Evolutionary conservation across 176 grass and related monocot genomes (phyloP), one percentile per base, ranked within the genome.

Genomic region (Musa schizocarpa): DNA sequence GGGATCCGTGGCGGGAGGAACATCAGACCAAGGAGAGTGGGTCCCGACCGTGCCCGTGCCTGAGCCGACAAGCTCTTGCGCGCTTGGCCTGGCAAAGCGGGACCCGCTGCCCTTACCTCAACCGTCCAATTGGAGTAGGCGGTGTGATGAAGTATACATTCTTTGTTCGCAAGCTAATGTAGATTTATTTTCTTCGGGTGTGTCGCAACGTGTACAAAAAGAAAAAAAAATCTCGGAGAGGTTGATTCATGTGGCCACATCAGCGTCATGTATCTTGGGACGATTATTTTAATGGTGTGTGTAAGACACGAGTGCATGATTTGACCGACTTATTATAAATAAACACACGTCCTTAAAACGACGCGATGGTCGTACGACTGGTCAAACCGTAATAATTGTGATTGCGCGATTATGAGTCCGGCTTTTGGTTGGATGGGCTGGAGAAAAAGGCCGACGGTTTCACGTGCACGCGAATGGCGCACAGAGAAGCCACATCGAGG

Each of bases 241-340:
- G 63, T 11, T 23, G 12, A 13, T 12, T 1, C 13, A 13, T 9
- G 21, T 13, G 63, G 57, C 57, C 11, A 65, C 23, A 5, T 26
- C 63, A 20, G 12, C 63, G 23, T 26, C 21, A 26, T 25, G 63
- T 10, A 11, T 2, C 11, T 13, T 43, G 34, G 34, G 2, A 3
- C 7, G 26, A 65, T 26, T 65, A 26, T 65, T 65, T 65, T 24
- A 65, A 58, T 58, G 0, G 17, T 17, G 55, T 24, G 62, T n/a
- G 17, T 65, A 58, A 58, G 12, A 65, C 23, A 65, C 63, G 63
- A 23, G 63, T 65, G 63, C 63, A 3, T 65, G 63, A 65, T 65
- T 65, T 65, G 63, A 65, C 22, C 10, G 10, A 24, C 63, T 26
- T 11, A 27, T 65, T 65, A 65, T 43, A 65, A 65, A 65, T 26